Percentiles rank a stretch among this genome's conserved stretches.
Evolutionary conservation across 345 rosid species (phyloP).

Genomic region (Pseudoturritis turrita): DNA sequence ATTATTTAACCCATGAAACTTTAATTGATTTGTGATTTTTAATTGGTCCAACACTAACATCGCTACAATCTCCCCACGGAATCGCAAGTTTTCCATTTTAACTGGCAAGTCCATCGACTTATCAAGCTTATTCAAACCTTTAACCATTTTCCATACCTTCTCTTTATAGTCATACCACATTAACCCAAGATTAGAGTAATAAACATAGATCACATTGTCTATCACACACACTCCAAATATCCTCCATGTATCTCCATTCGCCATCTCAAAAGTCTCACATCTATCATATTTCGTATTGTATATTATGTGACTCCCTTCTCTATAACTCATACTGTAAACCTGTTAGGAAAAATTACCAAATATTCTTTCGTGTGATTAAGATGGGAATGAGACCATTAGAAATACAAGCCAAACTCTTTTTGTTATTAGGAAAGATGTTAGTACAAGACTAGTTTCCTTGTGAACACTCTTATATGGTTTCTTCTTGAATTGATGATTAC

Average conservation of each 20-base stretch:
- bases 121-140: constrained; percentile 44
- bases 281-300: constrained; percentile 37
- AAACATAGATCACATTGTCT: constrained; percentile 52
- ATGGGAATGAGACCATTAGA: no score
- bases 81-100: constrained; percentile 61
- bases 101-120: no score
- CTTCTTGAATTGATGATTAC: no score
- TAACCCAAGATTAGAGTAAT: constrained; percentile 50
- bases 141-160: constrained; percentile 48
- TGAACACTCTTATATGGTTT: no score
- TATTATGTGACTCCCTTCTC: constrained; percentile 36
- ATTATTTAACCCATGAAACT: no score
- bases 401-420: no score
- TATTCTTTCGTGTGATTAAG: no score
- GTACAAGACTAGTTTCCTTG: no score
- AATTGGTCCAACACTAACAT: no score
- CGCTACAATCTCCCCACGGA: constrained; percentile 39
- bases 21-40: no score
- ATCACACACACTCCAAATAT: constrained; percentile 44
- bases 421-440: no score
- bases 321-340: constrained; percentile 51
- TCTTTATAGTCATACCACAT: constrained; percentile 47
- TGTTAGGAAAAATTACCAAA: no score
- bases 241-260: constrained; percentile 48
- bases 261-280: constrained; percentile 42